Evolutionary conservation across 331 rosid genomes (phyloP), one percentile per base, ranked within the genome.

Genomic region (Acacia concinna): DNA sequence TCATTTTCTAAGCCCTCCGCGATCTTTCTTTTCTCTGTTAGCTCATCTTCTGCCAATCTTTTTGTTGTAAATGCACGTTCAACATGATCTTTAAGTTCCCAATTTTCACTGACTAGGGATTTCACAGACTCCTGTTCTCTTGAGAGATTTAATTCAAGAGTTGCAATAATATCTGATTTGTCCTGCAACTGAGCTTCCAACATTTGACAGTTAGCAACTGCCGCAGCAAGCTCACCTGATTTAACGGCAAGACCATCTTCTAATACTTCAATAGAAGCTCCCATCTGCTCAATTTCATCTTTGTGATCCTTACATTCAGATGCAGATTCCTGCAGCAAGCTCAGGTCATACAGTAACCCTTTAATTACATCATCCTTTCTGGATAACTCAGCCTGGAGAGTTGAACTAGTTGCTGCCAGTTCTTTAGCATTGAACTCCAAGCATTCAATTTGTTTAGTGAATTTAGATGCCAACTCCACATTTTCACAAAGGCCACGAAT

Each of bases 251-350:
- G 93, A 76, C 90, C 96, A 4, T 56, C 85, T 79, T 93, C 96
- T 56, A 91, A 75, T 75, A 83, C 88, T 67, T 85, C 90, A 68
- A 93, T 68, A 40, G 88, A 88, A 77, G 85, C 88, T 66, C 79
- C 73, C 75, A 89, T 80, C 64, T 88, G 89, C 46, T 87, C 92
- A 74, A 90, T 79, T 76, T 93, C 94, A 77, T 91, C 99, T 73
- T 89, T 90, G 68, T 88, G 88, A 82, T 96, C 99, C 85, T 91
- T 90, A 28, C 74, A 87, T 75, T 83, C 89, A 17, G 99, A 91
- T 47, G 99, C 93, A 43, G 99, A 89, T 87, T 96, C 99, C 85
- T 96, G 99, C 84, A 96, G 87, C 90, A 96, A 88, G 82, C 99
- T 93, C 74, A 93, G 82, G 84, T 96, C 99, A 72, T 93, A 96